Conservation (phyloP, 176 grass and related monocot genomes). For the Saccharum spontaneum region DNA sequence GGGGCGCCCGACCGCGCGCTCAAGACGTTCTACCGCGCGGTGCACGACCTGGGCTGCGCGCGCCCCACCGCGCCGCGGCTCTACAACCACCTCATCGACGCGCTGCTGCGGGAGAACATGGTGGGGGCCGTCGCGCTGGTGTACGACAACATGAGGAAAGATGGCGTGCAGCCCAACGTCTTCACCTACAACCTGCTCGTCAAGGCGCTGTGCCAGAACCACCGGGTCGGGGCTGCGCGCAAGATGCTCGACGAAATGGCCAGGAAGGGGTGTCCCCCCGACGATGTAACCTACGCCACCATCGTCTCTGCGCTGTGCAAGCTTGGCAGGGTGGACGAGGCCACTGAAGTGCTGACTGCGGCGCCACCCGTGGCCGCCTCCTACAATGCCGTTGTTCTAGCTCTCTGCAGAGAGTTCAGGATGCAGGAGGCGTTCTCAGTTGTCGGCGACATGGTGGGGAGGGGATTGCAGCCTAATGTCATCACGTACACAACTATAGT, state of each 20-base stretch:
- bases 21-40: slow-evolving; percentile 74
- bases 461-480: slow-evolving; percentile 47
- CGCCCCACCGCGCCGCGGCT: slow-evolving; percentile 57
- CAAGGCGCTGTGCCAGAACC: slow-evolving; percentile 80
- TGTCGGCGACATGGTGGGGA: slow-evolving; percentile 56
- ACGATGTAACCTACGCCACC: slow-evolving; percentile 65
- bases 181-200: slow-evolving; percentile 87
- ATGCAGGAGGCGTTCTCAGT: slow-evolving; percentile 47
- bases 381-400: slow-evolving; percentile 62
- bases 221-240: slow-evolving; percentile 57
- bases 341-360: slow-evolving; percentile 43
- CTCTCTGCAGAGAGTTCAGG: slow-evolving; percentile 51
- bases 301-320: slow-evolving; percentile 68
- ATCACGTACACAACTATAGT: slow-evolving; percentile 74
- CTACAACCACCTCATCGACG: slow-evolving; percentile 85
- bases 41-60: slow-evolving; percentile 56
- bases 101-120: slow-evolving; percentile 65
- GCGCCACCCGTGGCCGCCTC: slow-evolving; percentile 29
- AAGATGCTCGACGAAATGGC: slow-evolving; percentile 81
- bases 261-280: slow-evolving; percentile 62
- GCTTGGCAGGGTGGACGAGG: slow-evolving; percentile 60
- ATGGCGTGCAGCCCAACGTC: slow-evolving; percentile 60
- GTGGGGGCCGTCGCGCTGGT: slow-evolving; percentile 53
- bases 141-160: slow-evolving; percentile 67
- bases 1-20: slow-evolving; percentile 58